Evolutionary conservation across 208 protist genomes (phyloP), one percentile per base, ranked within the genome.

Genomic region (Porcisia hertigi): DNA sequence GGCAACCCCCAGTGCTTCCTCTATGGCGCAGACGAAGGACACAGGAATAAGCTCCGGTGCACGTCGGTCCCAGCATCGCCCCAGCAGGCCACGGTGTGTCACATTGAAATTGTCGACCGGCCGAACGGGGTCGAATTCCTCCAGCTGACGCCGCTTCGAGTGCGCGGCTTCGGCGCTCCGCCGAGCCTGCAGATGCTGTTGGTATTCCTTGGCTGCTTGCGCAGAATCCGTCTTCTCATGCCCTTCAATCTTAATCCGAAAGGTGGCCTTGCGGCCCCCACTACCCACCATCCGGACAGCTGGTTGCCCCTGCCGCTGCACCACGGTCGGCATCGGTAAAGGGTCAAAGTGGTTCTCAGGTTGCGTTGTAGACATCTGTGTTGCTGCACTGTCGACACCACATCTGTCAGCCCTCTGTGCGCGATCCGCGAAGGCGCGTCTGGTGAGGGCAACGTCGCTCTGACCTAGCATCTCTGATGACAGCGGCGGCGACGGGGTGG

Each of bases 21-120:
- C 77, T 20, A 89, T 47, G 34, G 73, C 62, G 77, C 88, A 71
- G 8, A 87, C 75, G 30, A 90, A 84, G 45, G 77, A 80, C 16
- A 88, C 80, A 1, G 83, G 78, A 25, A 81, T 60, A 23, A 89
- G 58, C 83, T 94, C 86, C 52, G 84, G 62, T n/a, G 65, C 71
- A 5, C 86, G 88, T 20, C 85, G 85, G 71, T 93, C 88, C 86
- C 88, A 94, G 77, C 92, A 96, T 14, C 92, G 88, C 2, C 92
- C 92, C 20, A 96, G 80, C 57, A 96, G 63, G 3, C 77, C 66
- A 18, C 83, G 77, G 72, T 96, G 92, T 1, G 87, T 92, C 58
- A 91, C 80, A 71, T 90, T 90, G 78, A 94, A 94, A 75, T 85
- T 89, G 71, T 92, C 84, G 34, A 88, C 34, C 12, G 87, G 85